phyloP scores from a whole-genome alignment of 495 filamentous ascomycete genomes.

The Aspergillus panamensis region DNA sequence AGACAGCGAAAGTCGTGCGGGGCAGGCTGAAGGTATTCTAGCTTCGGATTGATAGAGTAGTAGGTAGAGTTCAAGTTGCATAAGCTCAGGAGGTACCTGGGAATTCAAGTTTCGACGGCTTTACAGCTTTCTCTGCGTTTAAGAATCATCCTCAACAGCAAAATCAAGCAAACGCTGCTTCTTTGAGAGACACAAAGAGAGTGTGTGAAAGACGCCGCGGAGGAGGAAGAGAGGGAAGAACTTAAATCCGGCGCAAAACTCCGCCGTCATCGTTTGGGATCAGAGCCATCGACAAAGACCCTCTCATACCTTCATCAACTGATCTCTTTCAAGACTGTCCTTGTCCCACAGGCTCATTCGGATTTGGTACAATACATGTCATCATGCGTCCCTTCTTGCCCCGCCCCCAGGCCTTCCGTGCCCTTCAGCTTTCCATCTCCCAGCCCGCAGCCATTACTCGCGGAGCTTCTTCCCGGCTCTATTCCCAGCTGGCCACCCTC shows the following conservation, averaged over 20 bases:
- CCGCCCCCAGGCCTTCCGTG: slow-evolving; percentile 19
- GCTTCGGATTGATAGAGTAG: background rate
- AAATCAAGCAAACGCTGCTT: background rate
- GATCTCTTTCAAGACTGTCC: too few species aligned
- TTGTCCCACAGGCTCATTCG: too few species aligned
- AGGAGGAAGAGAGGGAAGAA: slow-evolving; percentile 23
- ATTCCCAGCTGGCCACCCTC: slow-evolving; percentile 17
- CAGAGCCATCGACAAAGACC: background rate
- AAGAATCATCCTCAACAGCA: background rate
- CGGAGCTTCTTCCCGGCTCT: slow-evolving; percentile 19
- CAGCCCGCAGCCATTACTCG: slow-evolving; percentile 15
- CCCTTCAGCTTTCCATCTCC: slow-evolving; percentile 15
- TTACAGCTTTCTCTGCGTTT: background rate
- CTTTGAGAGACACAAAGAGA: background rate
- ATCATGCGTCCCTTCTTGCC: slow-evolving; percentile 16
- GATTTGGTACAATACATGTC: background rate
- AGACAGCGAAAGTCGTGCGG: slow-evolving; percentile 15
- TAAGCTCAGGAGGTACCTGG: background rate
- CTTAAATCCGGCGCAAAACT: slow-evolving; percentile 27
- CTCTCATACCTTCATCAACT: background rate
- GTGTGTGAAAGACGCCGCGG: slow-evolving; percentile 13
- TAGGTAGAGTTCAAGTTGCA: background rate
- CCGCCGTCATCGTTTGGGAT: slow-evolving; percentile 7
- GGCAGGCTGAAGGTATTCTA: slow-evolving; percentile 13
- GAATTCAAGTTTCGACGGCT: background rate